A percentile compares a stretch with the other conserved stretches of the same genome.
These are phyloP conservation scores for Capronia coronata DNA, from an alignment of 2,329 filamentous ascomycete species.

Conservation along the genomic window DNA sequence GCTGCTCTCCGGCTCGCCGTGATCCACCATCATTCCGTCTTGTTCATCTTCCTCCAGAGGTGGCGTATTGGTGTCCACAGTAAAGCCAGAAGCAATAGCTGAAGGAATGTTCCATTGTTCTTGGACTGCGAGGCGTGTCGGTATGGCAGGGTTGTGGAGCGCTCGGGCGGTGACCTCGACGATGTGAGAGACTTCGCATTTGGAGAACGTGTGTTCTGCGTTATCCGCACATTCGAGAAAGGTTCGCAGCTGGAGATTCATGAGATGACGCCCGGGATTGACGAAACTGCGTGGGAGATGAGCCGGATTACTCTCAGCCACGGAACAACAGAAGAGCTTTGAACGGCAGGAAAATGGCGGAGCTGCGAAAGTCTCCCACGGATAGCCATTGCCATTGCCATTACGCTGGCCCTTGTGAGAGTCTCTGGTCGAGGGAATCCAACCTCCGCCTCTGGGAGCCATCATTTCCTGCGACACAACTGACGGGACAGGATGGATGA, in stretches of 20 bases:
- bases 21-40: slow-evolving; percentile 8
- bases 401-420: slow-evolving; percentile 2
- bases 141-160: slow-evolving; percentile 4
- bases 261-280: slow-evolving; percentile 22
- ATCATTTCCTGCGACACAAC: not conserved
- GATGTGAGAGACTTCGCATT: slow-evolving; percentile 23
- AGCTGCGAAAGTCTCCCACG: slow-evolving; percentile 7
- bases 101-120: slow-evolving; percentile 18
- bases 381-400: not conserved
- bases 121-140: not conserved
- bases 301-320: slow-evolving; percentile 14
- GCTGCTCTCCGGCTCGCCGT: slow-evolving; percentile 2
- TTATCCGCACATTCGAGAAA: slow-evolving; percentile 24
- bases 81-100: not conserved
- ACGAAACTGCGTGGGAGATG: slow-evolving; percentile 22
- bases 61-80: slow-evolving; percentile 11
- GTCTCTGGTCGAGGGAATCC: not conserved
- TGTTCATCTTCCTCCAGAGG: slow-evolving; percentile 14
- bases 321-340: slow-evolving; percentile 20
- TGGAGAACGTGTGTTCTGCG: slow-evolving; percentile 9
- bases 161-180: slow-evolving; percentile 20
- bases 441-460: slow-evolving; percentile 1
- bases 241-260: slow-evolving; percentile 21
- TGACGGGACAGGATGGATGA: not conserved
- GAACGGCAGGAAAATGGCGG: slow-evolving; percentile 14